These are phyloP conservation scores for Taiozyma sp. DNA, from an alignment of 1,139 yeast genomes.

Conservation along the genomic window DNA sequence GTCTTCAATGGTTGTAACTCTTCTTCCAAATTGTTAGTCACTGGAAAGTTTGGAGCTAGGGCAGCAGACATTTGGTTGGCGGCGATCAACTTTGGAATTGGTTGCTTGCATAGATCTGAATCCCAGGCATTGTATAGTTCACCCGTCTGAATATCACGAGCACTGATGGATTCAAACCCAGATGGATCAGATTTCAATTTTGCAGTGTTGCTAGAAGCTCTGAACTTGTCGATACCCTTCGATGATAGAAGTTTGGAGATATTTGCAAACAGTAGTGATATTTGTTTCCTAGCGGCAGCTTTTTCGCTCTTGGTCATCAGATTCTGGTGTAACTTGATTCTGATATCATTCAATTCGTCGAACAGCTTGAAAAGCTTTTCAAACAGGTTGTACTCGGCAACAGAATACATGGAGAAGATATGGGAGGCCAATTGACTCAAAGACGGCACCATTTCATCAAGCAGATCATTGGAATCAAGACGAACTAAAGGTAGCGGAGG, in stretches of 20 bases:
- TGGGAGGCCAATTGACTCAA: constrained; percentile 55
- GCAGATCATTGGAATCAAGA: constrained; percentile 37
- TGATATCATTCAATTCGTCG: constrained; percentile 55
- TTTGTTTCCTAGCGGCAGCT: constrained; percentile 48
- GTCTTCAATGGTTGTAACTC: constrained; percentile 39
- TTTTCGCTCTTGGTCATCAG: constrained; percentile 58
- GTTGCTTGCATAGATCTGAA: constrained; percentile 23
- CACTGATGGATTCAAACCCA: constrained; percentile 68
- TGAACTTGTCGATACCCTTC: constrained; percentile 29
- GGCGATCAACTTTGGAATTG: constrained; percentile 56
- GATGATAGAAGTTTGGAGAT: constrained; percentile 61
- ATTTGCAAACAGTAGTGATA: constrained; percentile 55
- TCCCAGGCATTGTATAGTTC: constrained; percentile 44
- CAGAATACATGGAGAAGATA: constrained; percentile 63
- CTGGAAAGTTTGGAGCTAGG: constrained; percentile 68
- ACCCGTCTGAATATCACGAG: constrained; percentile 60
- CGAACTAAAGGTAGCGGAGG: constrained; percentile 53
- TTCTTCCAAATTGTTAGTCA: constrained; percentile 31
- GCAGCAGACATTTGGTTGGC: constrained; percentile 67
- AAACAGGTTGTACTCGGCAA: constrained; percentile 60
- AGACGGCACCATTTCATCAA: constrained; percentile 53
- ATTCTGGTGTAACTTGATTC: constrained; percentile 51
- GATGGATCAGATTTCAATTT: constrained; percentile 49
- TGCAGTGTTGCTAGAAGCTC: constrained; percentile 19
- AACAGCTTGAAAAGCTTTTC: constrained; percentile 48